Base-by-base conservation (phyloP, 31 red algal genomes). In the Odonthalia washingtoniensis region DNA sequence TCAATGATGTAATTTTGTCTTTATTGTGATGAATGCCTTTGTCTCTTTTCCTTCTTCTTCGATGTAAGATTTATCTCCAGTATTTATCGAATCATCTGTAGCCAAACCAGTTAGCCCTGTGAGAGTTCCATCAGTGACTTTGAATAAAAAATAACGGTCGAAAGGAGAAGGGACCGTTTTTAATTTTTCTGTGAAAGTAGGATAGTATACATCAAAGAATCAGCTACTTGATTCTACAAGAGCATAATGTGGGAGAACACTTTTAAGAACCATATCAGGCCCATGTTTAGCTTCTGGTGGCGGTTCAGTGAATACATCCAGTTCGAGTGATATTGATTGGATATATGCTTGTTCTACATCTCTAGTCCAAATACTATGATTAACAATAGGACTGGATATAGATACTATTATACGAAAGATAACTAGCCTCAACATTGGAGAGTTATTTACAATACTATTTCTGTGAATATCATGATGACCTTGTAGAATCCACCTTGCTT, bases 21-120 rank as follows among this genome's bases (percentile, higher is more conserved):
- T 75, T n/a, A 26, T 75, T 38, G 30, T 41, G 24, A 0, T 0
- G 17, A 75, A 75, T 40, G 27, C 9, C 16, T 38, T 0, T 5
- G 36, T 75, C 26, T n/a, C 72, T 9, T 75, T 75, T 40, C 0
- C 3, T 75, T 75, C 72, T 27, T 26, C 3, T 18, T 33, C 3
- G 6, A 38, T n/a, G 17, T 27, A 75, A 27, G 0, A 4, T 5
- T 38, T 38, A 5, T 27, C 40, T 6, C 36, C 0, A 9, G 6
- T 75, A 75, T 36, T 42, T 5, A 75, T 75, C 17, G 72, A 75
- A 17, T 75, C 72, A 17, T 75, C 72, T 41, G 36, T 75, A 33
- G 72, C 30, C 5, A 38, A 36, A 0, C 26, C 72, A 38, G 16
- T 75, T 12, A 75, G 17, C 36, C 72, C 72, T 38, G 32, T 42